Conservation (phyloP, 78 protist genomes). For the Dictyostelium intermedium region DNA sequence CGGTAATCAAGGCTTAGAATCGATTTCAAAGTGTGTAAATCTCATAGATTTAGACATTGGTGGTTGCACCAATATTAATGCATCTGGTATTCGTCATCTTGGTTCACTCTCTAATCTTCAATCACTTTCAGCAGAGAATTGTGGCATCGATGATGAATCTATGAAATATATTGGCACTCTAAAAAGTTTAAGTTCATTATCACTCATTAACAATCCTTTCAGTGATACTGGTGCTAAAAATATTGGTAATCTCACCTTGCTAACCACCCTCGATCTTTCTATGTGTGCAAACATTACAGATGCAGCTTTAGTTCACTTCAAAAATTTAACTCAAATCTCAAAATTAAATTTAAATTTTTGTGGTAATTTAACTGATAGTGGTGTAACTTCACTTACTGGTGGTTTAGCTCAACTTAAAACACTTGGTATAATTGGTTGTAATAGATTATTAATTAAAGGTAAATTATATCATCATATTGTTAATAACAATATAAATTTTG, state of each 20-base stretch:
- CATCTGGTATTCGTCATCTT: not conserved
- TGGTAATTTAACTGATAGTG: conserved; percentile 37
- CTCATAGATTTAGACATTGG: conserved; percentile 31
- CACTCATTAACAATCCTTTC: conserved; percentile 50
- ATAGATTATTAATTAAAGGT: conserved; percentile 74
- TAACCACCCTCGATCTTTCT: conserved; percentile 46
- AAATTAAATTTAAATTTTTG: conserved; percentile 67
- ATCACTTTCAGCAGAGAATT: conserved; percentile 17
- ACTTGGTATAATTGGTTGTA: conserved; percentile 70
- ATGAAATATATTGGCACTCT: conserved; percentile 35
- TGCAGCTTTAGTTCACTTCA: conserved; percentile 8
- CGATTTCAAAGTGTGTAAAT: not conserved
- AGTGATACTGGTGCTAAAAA: conserved; percentile 47
- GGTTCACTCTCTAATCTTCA: not conserved
- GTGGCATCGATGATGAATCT: conserved; percentile 12
- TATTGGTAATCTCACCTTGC: conserved; percentile 8
- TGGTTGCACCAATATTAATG: not conserved
- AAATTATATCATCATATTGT: not conserved
- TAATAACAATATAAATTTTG: too few relatives aligned
- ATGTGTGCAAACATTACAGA: conserved; percentile 64
- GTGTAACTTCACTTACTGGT: conserved; percentile 44
- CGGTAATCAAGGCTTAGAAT: not conserved
- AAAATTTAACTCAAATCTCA: conserved; percentile 48
- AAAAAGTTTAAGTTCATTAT: not conserved
- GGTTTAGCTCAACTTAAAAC: conserved; percentile 49